Conservation (phyloP, 2,329 filamentous ascomycete genomes). For the Drechslera avenae region DNA sequence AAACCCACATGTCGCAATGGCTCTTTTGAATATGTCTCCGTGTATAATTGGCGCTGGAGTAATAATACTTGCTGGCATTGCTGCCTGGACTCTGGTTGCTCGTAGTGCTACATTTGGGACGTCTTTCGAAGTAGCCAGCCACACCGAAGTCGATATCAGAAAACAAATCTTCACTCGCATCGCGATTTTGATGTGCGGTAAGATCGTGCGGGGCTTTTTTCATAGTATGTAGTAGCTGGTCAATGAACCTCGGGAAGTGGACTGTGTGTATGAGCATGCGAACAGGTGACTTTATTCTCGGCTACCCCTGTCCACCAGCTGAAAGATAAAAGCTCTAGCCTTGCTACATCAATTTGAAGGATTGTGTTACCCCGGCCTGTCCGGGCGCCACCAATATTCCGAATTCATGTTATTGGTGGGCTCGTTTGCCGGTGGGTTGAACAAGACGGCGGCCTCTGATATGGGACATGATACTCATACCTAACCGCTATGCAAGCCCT, state of each 20-base stretch:
- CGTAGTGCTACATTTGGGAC: neutral
- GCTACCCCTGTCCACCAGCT: constrained; percentile 14
- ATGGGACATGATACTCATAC: no score
- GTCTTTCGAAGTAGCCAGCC: constrained; percentile 1
- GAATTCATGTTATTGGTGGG: no score
- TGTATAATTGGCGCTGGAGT: constrained; percentile 6
- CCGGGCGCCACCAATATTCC: constrained; percentile 11
- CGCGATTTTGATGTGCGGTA: neutral
- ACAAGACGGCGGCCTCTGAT: no score
- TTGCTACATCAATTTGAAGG: constrained; percentile 2
- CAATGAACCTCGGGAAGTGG: no score
- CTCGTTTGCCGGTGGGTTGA: no score
- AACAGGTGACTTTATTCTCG: neutral
- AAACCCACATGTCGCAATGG: constrained; percentile 12
- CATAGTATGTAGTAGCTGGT: neutral
- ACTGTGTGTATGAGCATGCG: neutral
- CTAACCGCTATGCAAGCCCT: no score
- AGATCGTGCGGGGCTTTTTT: neutral
- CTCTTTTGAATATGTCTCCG: constrained; percentile 8
- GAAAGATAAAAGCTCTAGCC: constrained; percentile 7
- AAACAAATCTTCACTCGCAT: neutral
- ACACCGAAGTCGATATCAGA: neutral
- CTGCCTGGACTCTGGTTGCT: neutral
- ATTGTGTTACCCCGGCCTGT: constrained; percentile 3
- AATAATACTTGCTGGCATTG: constrained; percentile 4